phyloP scores from a whole-genome alignment of 352 stramenopile genomes.

The Pythium insidiosum region DNA sequence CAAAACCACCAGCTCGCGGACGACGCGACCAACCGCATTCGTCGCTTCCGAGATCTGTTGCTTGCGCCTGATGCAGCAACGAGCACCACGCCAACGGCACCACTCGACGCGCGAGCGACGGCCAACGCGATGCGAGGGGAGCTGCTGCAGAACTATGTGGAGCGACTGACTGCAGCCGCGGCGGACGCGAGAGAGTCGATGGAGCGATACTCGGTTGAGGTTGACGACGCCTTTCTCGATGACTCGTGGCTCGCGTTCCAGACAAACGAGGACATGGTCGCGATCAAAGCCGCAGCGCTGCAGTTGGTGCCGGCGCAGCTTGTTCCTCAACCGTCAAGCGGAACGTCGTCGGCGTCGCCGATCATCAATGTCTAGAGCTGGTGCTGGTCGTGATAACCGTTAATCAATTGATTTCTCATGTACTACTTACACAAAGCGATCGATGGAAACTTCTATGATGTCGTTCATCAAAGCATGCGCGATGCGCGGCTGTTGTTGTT shows the following conservation, averaged over 20 bases:
- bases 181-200: not conserved
- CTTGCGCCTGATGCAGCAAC: not conserved
- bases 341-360: too few relatives aligned
- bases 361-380: too few relatives aligned
- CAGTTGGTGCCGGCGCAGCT: conserved; percentile 2
- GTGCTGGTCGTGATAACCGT: too few relatives aligned
- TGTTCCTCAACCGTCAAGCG: too few relatives aligned
- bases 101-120: not conserved
- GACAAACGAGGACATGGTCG: not conserved
- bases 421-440: too few relatives aligned
- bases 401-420: too few relatives aligned
- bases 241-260: conserved; percentile 5
- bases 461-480: too few relatives aligned
- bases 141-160: not conserved
- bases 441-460: too few relatives aligned
- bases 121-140: not conserved
- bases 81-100: not conserved
- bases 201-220: not conserved
- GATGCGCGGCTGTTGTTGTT: conserved; percentile 10
- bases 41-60: not conserved
- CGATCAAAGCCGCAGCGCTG: not conserved
- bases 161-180: not conserved
- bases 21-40: not conserved
- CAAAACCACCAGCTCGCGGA: conserved; percentile 2
- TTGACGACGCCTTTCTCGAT: not conserved